These are phyloP conservation scores for Entomophthora muscae DNA, from an alignment of 371 early-diverging fungal species.

Conservation along the genomic window DNA sequence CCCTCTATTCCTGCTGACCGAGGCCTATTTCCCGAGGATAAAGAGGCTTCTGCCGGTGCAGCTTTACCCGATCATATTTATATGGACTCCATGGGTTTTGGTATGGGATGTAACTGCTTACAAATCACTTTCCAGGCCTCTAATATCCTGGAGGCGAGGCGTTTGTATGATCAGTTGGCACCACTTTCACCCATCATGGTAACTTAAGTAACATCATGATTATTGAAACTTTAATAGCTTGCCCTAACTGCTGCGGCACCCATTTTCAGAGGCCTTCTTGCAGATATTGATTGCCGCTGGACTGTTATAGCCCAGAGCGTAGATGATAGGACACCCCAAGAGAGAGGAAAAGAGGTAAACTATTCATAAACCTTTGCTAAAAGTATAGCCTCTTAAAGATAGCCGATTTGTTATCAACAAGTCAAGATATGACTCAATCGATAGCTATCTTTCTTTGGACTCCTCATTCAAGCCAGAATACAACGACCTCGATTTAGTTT, in stretches of 20 bases:
- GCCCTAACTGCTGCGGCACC: slow-evolving; percentile 93
- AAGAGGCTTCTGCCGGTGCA: slow-evolving; percentile 43
- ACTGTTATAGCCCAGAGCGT: slow-evolving; percentile 87
- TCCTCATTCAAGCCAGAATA: slow-evolving; percentile 66
- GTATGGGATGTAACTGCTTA: slow-evolving; percentile 98
- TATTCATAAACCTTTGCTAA: slow-evolving; percentile 4
- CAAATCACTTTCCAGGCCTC: slow-evolving; percentile 99
- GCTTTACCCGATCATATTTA: slow-evolving; percentile 86
- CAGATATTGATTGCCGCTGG: slow-evolving; percentile 97
- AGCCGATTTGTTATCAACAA: slow-evolving; percentile 71
- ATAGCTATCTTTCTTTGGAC: slow-evolving; percentile 75
- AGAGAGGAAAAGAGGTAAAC: slow-evolving; percentile 66
- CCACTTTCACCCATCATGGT: slow-evolving; percentile 85
- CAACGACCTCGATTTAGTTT: slow-evolving; percentile 81
- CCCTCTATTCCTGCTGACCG: slow-evolving; percentile 55
- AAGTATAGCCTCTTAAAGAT: slow-evolving; percentile 42
- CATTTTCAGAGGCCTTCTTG: slow-evolving; percentile 83
- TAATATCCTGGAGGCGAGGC: slow-evolving; percentile 81
- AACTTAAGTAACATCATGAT: slow-evolving; percentile 4
- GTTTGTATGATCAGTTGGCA: slow-evolving; percentile 91
- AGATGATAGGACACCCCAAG: slow-evolving; percentile 89
- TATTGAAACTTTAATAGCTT: slow-evolving; percentile 22
- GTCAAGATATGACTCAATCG: slow-evolving; percentile 94
- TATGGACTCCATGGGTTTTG: slow-evolving; percentile 99
- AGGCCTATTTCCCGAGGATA: slow-evolving; percentile 35